Evolutionary conservation across 2,329 filamentous ascomycete species (phyloP), one percentile per base, ranked within the genome.

Genomic region (Ceratocystis eucalypticola): DNA sequence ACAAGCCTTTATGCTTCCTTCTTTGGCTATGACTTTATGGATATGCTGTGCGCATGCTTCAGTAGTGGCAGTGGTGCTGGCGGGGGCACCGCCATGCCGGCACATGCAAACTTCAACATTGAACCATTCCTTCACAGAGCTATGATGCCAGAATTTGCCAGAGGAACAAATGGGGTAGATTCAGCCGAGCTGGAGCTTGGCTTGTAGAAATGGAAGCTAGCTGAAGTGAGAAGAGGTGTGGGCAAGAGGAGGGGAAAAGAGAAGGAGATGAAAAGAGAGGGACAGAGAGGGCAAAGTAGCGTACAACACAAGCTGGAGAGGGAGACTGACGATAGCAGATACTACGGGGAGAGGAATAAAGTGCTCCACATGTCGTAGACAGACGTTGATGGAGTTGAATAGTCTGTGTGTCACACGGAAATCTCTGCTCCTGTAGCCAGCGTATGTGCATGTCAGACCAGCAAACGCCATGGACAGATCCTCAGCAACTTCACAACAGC

Each of bases 331-430:
- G n/a, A 50, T 50, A 12, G 7, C 17, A 50, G 33, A 37, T 12
- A 12, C 33, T 37, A 12, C 33, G 10, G 3, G 33, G 10, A 37
- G 33, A 37, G 8, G 10, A 37, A 12, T 37, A 37, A 37, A 37
- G 33, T 10, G 2, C 17, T 50, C 22, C 17, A 50, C 22, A 50
- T 50, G 6, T 28, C 17, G 5, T 57, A 22, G 25, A 17, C 30
- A 28, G 22, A 30, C 30, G 53, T 17, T 28, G 10, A 5, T 15
- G 10, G 22, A 15, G 12, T 15, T 28, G 25, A 28, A 30, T 57
- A 57, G 17, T 57, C 22, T 57, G 53, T 59, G 53, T 59, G 53
- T 59, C 25, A 59, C 53, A 59, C 33, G 53, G 53, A 2, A n/a
- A 12, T 33, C 33, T 59, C 28, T 59, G 28, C 25, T 22, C 46